Evolutionary conservation across 306 rosid genomes (phyloP), one percentile per base, ranked within the genome.

Genomic region (Ceratonia siliqua): DNA sequence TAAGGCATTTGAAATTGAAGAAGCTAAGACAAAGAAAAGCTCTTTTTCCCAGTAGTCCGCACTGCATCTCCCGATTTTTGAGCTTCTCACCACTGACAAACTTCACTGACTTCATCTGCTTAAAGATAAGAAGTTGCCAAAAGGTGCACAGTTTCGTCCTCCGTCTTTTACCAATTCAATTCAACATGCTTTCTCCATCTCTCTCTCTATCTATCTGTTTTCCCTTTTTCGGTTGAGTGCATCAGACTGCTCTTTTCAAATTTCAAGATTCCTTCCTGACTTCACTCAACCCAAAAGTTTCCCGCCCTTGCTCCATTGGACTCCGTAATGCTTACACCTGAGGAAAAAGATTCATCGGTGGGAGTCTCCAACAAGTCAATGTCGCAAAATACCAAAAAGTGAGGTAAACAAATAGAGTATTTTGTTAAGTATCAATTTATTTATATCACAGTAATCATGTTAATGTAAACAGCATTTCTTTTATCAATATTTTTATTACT

Each of bases 191-290:
- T 53, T 18, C 64, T 21, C 11, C 28, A 15, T n/a, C 32, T 5
- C 35, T 27, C 8, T 67, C 73, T 39, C 41, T 17, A n/a, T n/a
- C n/a, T n/a, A n/a, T 30, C 53, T 1, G n/a, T 25, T 42, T 63
- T 65, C 55, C 35, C 38, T 18, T 46, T 48, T 24, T 3, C n/a
- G 35, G 17, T 63, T 30, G 27, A 30, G 13, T 15, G 72, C 11
- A 24, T 66, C 80, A 11, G 0, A 25, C 57, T 17, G 38, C 42
- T 36, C 53, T 27, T 59, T 55, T 79, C 63, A 56, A 72, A 55
- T 79, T 79, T 72, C 43, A 28, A 78, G 73, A 72, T 45, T 52
- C 68, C 20, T 15, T 2, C 41, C 53, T 6, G 41, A 43, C 22
- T 48, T 50, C 6, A 28, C 21, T 3, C 8, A 48, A 3, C 53